phyloP scores from a whole-genome alignment of 805 yeast genomes.

The Grigorovia humatica region DNA sequence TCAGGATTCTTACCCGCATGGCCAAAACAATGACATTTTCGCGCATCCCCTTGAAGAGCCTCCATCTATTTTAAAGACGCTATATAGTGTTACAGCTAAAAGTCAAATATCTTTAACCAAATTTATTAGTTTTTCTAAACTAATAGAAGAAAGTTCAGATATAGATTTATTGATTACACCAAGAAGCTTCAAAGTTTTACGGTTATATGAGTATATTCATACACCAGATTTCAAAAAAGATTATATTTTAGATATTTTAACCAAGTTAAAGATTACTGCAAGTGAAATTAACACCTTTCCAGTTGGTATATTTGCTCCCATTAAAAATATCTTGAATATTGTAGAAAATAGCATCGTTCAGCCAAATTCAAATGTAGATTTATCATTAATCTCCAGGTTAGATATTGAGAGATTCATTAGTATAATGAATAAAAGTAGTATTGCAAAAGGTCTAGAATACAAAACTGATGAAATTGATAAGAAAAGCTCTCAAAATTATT shows the following conservation, averaged over 20 bases:
- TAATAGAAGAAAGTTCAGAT: constrained; percentile 38
- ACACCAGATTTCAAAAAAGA: constrained; percentile 41
- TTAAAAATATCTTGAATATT: constrained; percentile 47
- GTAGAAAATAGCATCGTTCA: constrained; percentile 45
- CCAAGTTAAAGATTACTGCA: constrained; percentile 42
- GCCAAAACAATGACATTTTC: constrained; percentile 3
- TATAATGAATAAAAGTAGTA: neutral
- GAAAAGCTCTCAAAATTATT: neutral
- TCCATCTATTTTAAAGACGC: constrained; percentile 32
- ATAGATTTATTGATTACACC: constrained; percentile 57
- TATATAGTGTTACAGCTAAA: constrained; percentile 29
- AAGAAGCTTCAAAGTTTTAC: constrained; percentile 46
- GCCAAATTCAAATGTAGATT: constrained; percentile 36
- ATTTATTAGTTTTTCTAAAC: constrained; percentile 55
- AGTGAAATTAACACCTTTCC: constrained; percentile 61
- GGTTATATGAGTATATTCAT: constrained; percentile 52
- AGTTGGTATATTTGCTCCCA: constrained; percentile 55
- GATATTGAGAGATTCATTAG: constrained; percentile 37
- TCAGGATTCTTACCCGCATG: no score
- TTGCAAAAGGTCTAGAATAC: neutral
- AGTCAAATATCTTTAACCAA: constrained; percentile 29
- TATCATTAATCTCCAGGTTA: constrained; percentile 55
- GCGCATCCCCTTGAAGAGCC: constrained; percentile 28
- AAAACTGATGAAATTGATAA: neutral
- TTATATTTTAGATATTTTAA: constrained; percentile 53